Evolutionary conservation across 2,329 filamentous ascomycete species (phyloP).

Genomic region (Botryotinia globosa): DNA sequence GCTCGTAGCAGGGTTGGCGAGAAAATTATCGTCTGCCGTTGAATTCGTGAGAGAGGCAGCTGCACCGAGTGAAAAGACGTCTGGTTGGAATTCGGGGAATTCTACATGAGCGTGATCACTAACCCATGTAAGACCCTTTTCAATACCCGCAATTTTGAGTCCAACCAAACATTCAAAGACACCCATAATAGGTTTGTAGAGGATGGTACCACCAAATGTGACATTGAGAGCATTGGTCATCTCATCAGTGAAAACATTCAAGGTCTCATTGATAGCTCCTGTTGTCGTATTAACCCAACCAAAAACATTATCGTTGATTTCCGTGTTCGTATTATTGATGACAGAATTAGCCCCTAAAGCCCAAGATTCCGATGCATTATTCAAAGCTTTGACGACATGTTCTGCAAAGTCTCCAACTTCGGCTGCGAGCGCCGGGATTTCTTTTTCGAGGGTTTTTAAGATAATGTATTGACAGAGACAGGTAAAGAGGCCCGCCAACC

Average conservation of each 20-base stretch:
- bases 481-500: constrained; percentile 62
- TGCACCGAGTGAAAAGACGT: constrained; percentile 82
- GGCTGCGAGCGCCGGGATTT: constrained; percentile 61
- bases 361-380: constrained; percentile 65
- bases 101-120: constrained; percentile 79
- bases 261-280: constrained; percentile 75
- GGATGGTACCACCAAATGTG: constrained; percentile 78
- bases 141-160: constrained; percentile 78
- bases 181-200: constrained; percentile 73
- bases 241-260: constrained; percentile 76
- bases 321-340: constrained; percentile 57
- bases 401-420: constrained; percentile 65
- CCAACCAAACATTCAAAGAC: constrained; percentile 85
- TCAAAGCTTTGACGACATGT: constrained; percentile 59
- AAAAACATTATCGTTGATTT: constrained; percentile 82
- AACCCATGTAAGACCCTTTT: constrained; percentile 92
- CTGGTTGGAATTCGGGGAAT: constrained; percentile 73
- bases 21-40: constrained; percentile 63
- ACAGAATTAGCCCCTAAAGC: constrained; percentile 59
- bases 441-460: constrained; percentile 59
- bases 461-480: constrained; percentile 68
- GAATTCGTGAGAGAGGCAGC: constrained; percentile 57
- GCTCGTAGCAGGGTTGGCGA: constrained; percentile 70
- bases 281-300: constrained; percentile 86
- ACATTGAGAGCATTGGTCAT: constrained; percentile 71